phyloP scores from a whole-genome alignment of 352 stramenopile genomes.

The Blastocystis sp. region DNA sequence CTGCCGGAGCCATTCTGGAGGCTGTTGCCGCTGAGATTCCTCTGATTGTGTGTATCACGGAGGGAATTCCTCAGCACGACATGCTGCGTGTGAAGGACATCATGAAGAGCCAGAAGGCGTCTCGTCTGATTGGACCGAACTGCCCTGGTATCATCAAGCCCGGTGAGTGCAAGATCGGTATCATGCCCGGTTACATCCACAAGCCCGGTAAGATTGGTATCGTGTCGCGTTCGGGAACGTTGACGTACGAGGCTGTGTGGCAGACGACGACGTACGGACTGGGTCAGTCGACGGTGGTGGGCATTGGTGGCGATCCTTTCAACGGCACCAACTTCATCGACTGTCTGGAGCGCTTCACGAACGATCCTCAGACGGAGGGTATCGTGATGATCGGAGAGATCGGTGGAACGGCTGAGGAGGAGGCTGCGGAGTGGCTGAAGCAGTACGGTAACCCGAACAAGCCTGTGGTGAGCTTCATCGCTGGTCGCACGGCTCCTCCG shows the following conservation, averaged over 20 bases:
- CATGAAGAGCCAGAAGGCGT: conserved; percentile 79
- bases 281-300: conserved; percentile 92
- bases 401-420: conserved; percentile 89
- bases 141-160: conserved; percentile 99
- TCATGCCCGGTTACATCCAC: conserved; percentile 99
- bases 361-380: conserved; percentile 89
- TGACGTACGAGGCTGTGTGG: conserved; percentile 96
- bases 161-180: conserved; percentile 98
- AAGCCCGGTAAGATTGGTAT: conserved; percentile 91
- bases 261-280: conserved; percentile 89
- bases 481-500: conserved; percentile 89
- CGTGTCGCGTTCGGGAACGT: conserved; percentile 88
- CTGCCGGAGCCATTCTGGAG: conserved; percentile 89
- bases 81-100: conserved; percentile 95
- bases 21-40: conserved; percentile 82
- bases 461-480: conserved; percentile 98
- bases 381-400: conserved; percentile 99
- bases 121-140: conserved; percentile 94
- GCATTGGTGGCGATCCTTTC: conserved; percentile 97
- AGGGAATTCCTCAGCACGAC: conserved; percentile 97
- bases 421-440: conserved; percentile 93
- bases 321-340: conserved; percentile 99
- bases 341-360: conserved; percentile 93
- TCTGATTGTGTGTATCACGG: conserved; percentile 91
- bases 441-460: conserved; percentile 91